phyloP scores from a whole-genome alignment of 2,329 filamentous ascomycete species.

The Monilinia polystroma region DNA sequence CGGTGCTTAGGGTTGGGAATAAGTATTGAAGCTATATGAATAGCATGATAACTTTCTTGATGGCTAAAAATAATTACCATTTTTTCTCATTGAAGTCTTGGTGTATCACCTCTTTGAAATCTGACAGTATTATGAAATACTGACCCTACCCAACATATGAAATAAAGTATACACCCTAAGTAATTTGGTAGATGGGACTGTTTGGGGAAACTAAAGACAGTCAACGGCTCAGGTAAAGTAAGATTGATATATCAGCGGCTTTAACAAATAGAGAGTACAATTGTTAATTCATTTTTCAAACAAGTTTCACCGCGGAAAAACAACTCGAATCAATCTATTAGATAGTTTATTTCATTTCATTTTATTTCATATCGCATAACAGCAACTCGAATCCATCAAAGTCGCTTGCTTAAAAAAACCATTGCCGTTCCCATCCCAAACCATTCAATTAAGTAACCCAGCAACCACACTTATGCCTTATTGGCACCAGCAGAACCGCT shows the following conservation, averaged over 20 bases:
- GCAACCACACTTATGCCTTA: slow-evolving; percentile 11
- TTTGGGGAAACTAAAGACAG: too few relatives aligned
- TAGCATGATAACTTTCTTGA: slow-evolving; percentile 8
- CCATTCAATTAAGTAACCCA: not conserved
- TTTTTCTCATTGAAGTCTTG: not conserved
- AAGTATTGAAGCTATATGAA: not conserved
- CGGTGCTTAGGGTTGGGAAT: slow-evolving; percentile 22
- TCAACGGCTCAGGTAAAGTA: too few relatives aligned
- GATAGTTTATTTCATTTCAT: not conserved
- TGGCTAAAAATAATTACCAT: slow-evolving; percentile 5
- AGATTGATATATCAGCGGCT: too few relatives aligned
- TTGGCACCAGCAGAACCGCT: slow-evolving; percentile 15
- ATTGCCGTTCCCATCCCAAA: not conserved
- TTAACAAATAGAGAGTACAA: too few relatives aligned
- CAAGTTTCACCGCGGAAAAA: too few relatives aligned
- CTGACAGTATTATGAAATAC: too few relatives aligned
- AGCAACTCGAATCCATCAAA: slow-evolving; percentile 7
- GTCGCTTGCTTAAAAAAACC: not conserved
- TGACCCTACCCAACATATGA: too few relatives aligned
- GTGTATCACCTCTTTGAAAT: too few relatives aligned
- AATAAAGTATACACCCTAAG: too few relatives aligned
- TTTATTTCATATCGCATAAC: not conserved
- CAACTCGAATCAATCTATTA: not conserved
- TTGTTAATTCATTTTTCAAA: too few relatives aligned
- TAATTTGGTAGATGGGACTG: too few relatives aligned